These are phyloP conservation scores for Wickerhamiella australiensis DNA, from an alignment of 805 yeast genomes.

Conservation along the genomic window DNA sequence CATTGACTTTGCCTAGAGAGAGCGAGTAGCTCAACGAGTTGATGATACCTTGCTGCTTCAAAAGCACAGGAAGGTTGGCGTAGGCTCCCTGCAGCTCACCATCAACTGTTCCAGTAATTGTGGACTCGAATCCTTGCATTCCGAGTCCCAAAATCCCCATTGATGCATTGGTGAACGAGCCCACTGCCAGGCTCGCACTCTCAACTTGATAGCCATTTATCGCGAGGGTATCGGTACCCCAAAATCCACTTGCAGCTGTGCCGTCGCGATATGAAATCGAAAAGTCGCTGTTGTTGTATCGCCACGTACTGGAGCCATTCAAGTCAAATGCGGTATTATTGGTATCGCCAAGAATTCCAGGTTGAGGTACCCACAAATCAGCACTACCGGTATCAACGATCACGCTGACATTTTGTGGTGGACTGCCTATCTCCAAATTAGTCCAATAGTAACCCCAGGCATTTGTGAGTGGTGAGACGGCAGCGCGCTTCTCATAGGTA, in stretches of 20 bases:
- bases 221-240: conserved; percentile 51
- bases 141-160: conserved; percentile 36
- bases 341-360: not conserved
- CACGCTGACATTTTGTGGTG: conserved; percentile 39
- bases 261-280: conserved; percentile 10
- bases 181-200: conserved; percentile 58
- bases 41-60: conserved; percentile 33
- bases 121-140: conserved; percentile 19
- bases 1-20: conserved; percentile 29
- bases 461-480: not conserved
- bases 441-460: conserved; percentile 18
- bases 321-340: not conserved
- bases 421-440: conserved; percentile 37
- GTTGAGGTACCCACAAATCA: conserved; percentile 44
- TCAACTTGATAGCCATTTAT: conserved; percentile 41
- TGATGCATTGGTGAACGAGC: conserved; percentile 46
- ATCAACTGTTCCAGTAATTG: conserved; percentile 9
- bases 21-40: conserved; percentile 35
- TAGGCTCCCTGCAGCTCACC: conserved; percentile 15
- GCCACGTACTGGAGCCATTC: conserved; percentile 18
- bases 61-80: conserved; percentile 26
- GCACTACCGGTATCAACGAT: conserved; percentile 63
- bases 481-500: not conserved
- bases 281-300: conserved; percentile 15
- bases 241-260: conserved; percentile 37